phyloP scores from a whole-genome alignment of 208 protist species.

The Acanthamoeba castellanii region DNA sequence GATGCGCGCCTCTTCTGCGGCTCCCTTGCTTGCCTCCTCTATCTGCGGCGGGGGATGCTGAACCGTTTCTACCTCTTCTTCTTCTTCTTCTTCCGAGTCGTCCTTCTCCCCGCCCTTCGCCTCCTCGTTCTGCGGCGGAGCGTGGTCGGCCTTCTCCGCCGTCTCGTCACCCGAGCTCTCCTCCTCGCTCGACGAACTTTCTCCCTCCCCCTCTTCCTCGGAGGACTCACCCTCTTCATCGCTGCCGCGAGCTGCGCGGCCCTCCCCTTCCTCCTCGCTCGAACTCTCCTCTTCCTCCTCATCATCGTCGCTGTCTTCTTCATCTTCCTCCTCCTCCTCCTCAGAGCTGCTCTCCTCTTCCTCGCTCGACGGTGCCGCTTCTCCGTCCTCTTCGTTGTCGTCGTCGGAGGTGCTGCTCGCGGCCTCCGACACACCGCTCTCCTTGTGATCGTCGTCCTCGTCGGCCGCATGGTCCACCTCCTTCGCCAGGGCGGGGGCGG shows the following conservation, averaged over 20 bases:
- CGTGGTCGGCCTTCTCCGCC: neutral
- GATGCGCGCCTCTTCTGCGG: no score
- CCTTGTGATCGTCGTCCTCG: neutral
- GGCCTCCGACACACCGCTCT: neutral
- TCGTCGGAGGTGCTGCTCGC: neutral
- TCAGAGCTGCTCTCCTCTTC: neutral
- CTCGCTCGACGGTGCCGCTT: neutral
- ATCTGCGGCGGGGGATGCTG: neutral
- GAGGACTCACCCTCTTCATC: neutral
- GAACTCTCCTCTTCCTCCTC: neutral
- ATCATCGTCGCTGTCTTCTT: neutral
- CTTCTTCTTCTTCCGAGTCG: neutral
- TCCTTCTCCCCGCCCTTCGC: neutral
- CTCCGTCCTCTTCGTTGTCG: neutral
- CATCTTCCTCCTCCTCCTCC: neutral
- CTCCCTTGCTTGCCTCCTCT: no score
- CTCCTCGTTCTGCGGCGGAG: neutral
- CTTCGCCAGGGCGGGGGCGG: no score
- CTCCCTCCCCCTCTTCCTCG: neutral
- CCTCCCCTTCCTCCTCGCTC: neutral
- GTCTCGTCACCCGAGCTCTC: neutral
- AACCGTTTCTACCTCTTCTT: neutral
- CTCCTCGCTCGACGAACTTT: neutral
- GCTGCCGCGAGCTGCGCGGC: neutral
- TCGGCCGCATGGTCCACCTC: neutral